These are phyloP conservation scores for Geosmithia flava DNA, from an alignment of 2,329 filamentous ascomycete species.

Conservation along the genomic window DNA sequence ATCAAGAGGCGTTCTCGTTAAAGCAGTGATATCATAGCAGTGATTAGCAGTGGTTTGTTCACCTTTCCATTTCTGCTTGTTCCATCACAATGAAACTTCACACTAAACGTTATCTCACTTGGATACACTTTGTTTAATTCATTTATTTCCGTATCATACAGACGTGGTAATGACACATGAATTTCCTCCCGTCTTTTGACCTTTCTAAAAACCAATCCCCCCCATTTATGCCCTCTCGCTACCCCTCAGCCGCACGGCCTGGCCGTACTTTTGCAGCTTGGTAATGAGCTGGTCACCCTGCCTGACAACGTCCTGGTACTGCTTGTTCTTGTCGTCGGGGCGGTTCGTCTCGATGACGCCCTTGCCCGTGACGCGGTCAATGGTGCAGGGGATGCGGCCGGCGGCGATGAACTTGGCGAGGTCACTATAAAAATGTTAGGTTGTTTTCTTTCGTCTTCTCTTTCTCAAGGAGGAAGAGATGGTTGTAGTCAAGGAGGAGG, in stretches of 20 bases:
- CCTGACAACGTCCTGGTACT: constrained; percentile 95
- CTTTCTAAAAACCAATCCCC: neutral
- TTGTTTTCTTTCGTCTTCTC: too few species aligned
- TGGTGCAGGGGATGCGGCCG: constrained; percentile 89
- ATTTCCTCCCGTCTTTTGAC: neutral
- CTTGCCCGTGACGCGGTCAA: constrained; percentile 91
- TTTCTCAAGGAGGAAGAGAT: too few species aligned
- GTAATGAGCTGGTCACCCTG: constrained; percentile 97
- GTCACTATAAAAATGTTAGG: constrained; percentile 43
- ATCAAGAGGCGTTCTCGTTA: neutral
- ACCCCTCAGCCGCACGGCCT: constrained; percentile 84
- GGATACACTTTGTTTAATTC: neutral
- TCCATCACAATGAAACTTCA: too few species aligned
- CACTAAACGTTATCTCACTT: too few species aligned
- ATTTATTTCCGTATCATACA: neutral
- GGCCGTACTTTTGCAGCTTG: constrained; percentile 98
- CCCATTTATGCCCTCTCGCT: constrained; percentile 69
- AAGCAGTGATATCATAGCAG: neutral
- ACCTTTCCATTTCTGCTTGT: too few species aligned
- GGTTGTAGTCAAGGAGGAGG: neutral
- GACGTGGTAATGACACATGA: neutral
- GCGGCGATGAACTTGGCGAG: constrained; percentile 94
- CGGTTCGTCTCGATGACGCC: constrained; percentile 97
- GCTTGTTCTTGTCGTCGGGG: constrained; percentile 98
- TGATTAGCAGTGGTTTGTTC: neutral